Conservation (phyloP, 2,329 filamentous ascomycete genomes). For the Boeremia exigua region DNA sequence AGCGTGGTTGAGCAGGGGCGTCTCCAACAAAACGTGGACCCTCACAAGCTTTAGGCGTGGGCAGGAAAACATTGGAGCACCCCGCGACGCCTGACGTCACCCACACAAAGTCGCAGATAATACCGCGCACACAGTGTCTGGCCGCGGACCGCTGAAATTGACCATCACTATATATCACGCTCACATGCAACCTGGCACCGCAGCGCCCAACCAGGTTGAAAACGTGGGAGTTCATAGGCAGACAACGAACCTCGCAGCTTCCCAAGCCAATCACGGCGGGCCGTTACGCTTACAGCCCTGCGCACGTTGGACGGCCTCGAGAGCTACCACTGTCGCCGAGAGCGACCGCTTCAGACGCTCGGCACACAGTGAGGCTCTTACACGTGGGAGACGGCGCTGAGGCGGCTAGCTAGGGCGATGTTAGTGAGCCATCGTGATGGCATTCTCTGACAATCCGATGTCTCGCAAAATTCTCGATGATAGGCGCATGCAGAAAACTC, state of each 20-base stretch:
- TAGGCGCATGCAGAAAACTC: conserved; percentile 3
- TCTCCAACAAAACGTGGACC: conserved; percentile 17
- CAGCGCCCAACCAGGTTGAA: background rate
- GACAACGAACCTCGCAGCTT: background rate
- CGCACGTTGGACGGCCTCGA: conserved; percentile 1
- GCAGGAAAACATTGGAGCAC: conserved; percentile 20
- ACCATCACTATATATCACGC: conserved; percentile 1
- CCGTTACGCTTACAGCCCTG: conserved; percentile 5
- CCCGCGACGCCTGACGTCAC: conserved; percentile 20
- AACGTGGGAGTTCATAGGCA: too few species aligned
- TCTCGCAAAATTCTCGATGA: conserved; percentile 14
- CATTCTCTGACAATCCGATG: conserved; percentile 19
- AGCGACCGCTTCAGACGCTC: conserved; percentile 2
- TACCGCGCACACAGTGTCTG: background rate
- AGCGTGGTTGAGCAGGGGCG: conserved; percentile 13
- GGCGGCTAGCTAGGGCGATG: conserved; percentile 5
- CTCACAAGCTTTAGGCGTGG: conserved; percentile 13
- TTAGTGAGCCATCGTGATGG: conserved; percentile 15
- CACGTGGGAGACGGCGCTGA: conserved; percentile 12
- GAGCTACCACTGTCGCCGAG: conserved; percentile 12
- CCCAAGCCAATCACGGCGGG: conserved; percentile 7
- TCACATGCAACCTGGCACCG: conserved; percentile 1
- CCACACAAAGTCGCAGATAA: background rate
- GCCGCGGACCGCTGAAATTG: background rate
- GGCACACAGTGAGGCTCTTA: conserved; percentile 8